phyloP scores from a whole-genome alignment of 1,284 basidiomycete genomes.

The Stereum hirsutum region DNA sequence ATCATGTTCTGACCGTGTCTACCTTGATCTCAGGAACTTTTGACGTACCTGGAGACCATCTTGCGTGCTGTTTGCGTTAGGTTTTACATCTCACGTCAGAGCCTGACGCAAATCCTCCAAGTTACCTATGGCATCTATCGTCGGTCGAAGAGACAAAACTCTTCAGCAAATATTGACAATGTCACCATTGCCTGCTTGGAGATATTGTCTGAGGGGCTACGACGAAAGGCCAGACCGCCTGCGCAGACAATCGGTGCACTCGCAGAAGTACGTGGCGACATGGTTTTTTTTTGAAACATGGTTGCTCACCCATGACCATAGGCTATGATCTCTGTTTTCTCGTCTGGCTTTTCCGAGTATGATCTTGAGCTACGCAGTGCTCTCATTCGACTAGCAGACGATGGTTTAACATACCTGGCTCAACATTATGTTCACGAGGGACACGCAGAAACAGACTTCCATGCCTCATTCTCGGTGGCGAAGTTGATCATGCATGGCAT shows the following conservation, averaged over 20 bases:
- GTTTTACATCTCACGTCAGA: slow-evolving; percentile 33
- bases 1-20: neutral
- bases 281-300: neutral
- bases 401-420: slow-evolving; percentile 44
- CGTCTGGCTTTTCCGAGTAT: slow-evolving; percentile 33
- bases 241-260: slow-evolving; percentile 39
- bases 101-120: slow-evolving; percentile 40
- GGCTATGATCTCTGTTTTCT: slow-evolving; percentile 13
- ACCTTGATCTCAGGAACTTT: slow-evolving; percentile 37
- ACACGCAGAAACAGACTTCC: slow-evolving; percentile 40
- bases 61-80: slow-evolving; percentile 43
- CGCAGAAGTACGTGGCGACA: slow-evolving; percentile 35
- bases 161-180: slow-evolving; percentile 19
- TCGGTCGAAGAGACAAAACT: slow-evolving; percentile 14
- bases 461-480: slow-evolving; percentile 39
- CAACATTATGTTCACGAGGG: slow-evolving; percentile 34
- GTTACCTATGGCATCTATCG: slow-evolving; percentile 36
- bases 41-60: slow-evolving; percentile 46
- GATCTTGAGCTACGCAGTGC: slow-evolving; percentile 18
- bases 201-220: slow-evolving; percentile 41
- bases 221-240: slow-evolving; percentile 40
- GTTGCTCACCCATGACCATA: slow-evolving; percentile 14
- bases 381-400: slow-evolving; percentile 33
- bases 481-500: slow-evolving; percentile 42
- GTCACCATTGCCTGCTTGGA: slow-evolving; percentile 45